A percentile compares a stretch with the other conserved stretches of the same genome.
These are phyloP conservation scores for Sanghuangporus sanghuang DNA, from an alignment of 1,284 basidiomycete species.

Conservation along the genomic window DNA sequence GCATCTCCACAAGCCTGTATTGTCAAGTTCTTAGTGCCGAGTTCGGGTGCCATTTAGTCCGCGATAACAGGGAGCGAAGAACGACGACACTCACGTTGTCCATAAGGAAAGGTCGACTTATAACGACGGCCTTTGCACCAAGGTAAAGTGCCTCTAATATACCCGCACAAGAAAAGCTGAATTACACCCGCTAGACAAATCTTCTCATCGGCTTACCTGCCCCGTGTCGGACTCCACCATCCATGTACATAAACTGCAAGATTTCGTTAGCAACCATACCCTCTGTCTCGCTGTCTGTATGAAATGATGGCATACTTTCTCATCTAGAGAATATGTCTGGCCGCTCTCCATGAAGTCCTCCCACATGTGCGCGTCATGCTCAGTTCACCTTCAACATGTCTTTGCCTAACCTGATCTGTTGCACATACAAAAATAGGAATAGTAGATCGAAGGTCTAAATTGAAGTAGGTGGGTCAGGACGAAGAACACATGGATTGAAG, in stretches of 20 bases:
- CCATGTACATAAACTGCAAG: constrained; percentile 78
- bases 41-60: not conserved
- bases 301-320: constrained; percentile 43
- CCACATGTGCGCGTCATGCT: constrained; percentile 78
- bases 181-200: not conserved
- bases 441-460: constrained; percentile 69
- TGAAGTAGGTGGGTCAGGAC: constrained; percentile 67
- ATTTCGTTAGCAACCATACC: not conserved
- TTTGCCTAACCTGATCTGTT: constrained; percentile 85
- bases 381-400: constrained; percentile 83
- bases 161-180: constrained; percentile 37
- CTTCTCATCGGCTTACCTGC: constrained; percentile 45
- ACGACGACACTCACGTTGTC: constrained; percentile 54
- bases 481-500: constrained; percentile 78
- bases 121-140: constrained; percentile 85
- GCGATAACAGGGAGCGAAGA: not conserved
- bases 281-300: not conserved
- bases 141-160: constrained; percentile 89
- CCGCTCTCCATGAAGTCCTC: constrained; percentile 59
- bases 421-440: constrained; percentile 84
- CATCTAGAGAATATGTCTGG: constrained; percentile 72
- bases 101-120: constrained; percentile 88
- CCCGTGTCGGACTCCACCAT: constrained; percentile 83
- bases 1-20: constrained; percentile 73
- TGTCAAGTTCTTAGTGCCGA: constrained; percentile 10